These are phyloP conservation scores for Nicotiana noctiflora DNA, from an alignment of 257 asterid genomes.

Conservation along the genomic window DNA sequence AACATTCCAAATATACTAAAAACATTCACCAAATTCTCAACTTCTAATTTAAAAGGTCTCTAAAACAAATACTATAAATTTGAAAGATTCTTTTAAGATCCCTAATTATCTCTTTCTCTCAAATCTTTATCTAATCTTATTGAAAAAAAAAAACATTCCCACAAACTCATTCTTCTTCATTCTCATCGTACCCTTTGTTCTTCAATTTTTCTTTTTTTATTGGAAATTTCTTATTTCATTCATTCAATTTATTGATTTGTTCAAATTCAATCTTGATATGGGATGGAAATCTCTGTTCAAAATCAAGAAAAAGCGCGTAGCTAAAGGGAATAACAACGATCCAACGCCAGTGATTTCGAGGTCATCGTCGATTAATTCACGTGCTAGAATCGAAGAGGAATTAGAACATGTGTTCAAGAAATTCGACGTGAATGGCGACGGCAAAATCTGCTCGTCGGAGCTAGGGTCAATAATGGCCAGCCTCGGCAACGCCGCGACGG, in stretches of 20 bases:
- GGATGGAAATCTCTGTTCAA: constrained; percentile 53
- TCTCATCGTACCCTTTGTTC: not conserved
- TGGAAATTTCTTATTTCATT: not conserved
- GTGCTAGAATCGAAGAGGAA: constrained; percentile 58
- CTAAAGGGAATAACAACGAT: not conserved
- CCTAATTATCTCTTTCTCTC: not conserved
- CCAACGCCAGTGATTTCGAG: constrained; percentile 16
- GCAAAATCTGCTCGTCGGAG: constrained; percentile 59
- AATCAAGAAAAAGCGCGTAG: constrained; percentile 28
- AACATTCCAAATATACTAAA: not conserved
- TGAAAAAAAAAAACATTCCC: not conserved
- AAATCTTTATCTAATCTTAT: not conserved
- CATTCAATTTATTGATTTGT: not conserved
- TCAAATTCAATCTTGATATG: constrained; percentile 16
- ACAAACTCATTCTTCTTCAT: not conserved
- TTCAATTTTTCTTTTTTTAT: too few species aligned
- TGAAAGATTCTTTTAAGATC: not conserved
- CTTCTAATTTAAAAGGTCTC: not conserved
- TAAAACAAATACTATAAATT: not conserved
- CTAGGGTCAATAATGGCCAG: constrained; percentile 68
- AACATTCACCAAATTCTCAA: not conserved
- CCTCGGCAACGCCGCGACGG: constrained; percentile 50
- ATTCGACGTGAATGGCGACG: constrained; percentile 82
- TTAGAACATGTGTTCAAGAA: constrained; percentile 70
- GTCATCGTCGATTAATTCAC: constrained; percentile 33